These are phyloP conservation scores for Xerocomellus amylosporus DNA, from an alignment of 768 basidiomycete species.

Conservation along the genomic window DNA sequence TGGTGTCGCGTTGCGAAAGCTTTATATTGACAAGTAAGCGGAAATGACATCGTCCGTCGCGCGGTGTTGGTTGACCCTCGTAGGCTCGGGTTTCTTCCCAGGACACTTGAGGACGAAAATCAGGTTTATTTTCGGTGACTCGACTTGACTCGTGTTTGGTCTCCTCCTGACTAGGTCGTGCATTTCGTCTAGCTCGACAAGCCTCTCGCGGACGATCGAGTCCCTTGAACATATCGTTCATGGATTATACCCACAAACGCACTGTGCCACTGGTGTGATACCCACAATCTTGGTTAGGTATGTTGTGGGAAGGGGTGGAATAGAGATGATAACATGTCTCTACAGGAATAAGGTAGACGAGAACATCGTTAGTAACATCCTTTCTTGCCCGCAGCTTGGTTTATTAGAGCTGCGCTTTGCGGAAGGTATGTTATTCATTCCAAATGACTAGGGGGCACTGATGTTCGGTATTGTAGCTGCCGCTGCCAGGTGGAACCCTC, in stretches of 20 bases:
- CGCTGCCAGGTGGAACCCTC: conserved; percentile 58
- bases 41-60: neutral
- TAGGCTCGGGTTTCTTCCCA: conserved; percentile 67
- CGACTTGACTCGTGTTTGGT: neutral
- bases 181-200: conserved; percentile 52
- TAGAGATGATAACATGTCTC: neutral
- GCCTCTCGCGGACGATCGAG: conserved; percentile 75
- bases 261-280: conserved; percentile 42
- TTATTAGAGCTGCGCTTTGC: conserved; percentile 62
- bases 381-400: conserved; percentile 65
- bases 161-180: neutral
- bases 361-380: conserved; percentile 66
- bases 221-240: conserved; percentile 71
- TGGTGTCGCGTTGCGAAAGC: conserved; percentile 53
- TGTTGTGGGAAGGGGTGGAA: neutral
- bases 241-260: conserved; percentile 62
- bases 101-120: conserved; percentile 41
- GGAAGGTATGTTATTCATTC: conserved; percentile 41
- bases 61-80: neutral
- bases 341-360: conserved; percentile 66
- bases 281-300: conserved; percentile 60
- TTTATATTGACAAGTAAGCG: conserved; percentile 65
- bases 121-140: conserved; percentile 58
- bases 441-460: neutral
- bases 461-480: conserved; percentile 45